Evolutionary conservation across 2,329 filamentous ascomycete species (phyloP).

Genomic region (Fusarium chlamydosporum): DNA sequence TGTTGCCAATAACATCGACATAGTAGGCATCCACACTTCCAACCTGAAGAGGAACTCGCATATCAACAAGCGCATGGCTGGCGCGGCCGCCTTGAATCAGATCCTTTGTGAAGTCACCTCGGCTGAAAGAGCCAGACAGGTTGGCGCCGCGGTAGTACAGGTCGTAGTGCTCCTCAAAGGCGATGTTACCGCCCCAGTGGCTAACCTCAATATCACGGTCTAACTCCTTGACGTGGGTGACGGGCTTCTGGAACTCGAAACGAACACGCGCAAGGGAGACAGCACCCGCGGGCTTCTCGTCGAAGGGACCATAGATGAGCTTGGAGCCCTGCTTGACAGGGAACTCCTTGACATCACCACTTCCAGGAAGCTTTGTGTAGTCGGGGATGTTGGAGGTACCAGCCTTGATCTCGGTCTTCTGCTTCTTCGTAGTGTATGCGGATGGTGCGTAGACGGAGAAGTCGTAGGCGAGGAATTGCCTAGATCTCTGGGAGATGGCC

Average conservation of each 20-base stretch:
- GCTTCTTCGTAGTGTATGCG: slow-evolving; percentile 87
- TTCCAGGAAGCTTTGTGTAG: slow-evolving; percentile 79
- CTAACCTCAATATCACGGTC: slow-evolving; percentile 95
- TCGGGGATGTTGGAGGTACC: slow-evolving; percentile 81
- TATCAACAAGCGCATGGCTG: slow-evolving; percentile 82
- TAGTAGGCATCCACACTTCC: slow-evolving; percentile 93
- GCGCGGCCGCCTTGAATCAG: slow-evolving; percentile 80
- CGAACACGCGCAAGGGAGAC: slow-evolving; percentile 80
- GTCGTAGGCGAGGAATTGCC: slow-evolving; percentile 87
- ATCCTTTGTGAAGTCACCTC: slow-evolving; percentile 80
- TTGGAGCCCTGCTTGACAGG: slow-evolving; percentile 88
- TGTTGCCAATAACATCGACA: slow-evolving; percentile 95
- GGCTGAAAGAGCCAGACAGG: slow-evolving; percentile 78
- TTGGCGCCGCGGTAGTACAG: slow-evolving; percentile 89
- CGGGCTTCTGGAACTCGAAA: slow-evolving; percentile 95
- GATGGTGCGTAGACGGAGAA: slow-evolving; percentile 90
- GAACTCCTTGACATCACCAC: slow-evolving; percentile 71
- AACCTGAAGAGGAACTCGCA: slow-evolving; percentile 82
- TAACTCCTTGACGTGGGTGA: slow-evolving; percentile 82
- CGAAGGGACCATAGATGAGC: slow-evolving; percentile 92
- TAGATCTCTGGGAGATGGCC: slow-evolving; percentile 83
- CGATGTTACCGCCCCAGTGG: slow-evolving; percentile 97
- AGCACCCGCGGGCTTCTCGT: slow-evolving; percentile 83
- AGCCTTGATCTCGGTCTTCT: slow-evolving; percentile 98
- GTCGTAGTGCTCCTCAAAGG: slow-evolving; percentile 93